phyloP scores from a whole-genome alignment of 345 rosid genomes.

The Alliaria petiolata region DNA sequence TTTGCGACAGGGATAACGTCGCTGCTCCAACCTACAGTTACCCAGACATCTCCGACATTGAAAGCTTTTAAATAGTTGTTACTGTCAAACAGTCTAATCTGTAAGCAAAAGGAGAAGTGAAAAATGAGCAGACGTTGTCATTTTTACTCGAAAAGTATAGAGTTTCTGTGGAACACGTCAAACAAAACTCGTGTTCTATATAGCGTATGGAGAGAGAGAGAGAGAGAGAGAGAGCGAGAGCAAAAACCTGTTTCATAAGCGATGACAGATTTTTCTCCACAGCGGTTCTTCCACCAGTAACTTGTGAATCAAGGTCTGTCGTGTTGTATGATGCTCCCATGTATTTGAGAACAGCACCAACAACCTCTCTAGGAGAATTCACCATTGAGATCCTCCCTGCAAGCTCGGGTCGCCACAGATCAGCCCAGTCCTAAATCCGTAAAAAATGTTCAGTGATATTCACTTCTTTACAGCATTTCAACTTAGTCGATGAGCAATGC shows the following conservation, averaged over 20 bases:
- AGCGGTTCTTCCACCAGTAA: conserved; percentile 68
- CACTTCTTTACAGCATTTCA: neutral
- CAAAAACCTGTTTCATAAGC: conserved; percentile 60
- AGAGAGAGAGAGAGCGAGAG: neutral
- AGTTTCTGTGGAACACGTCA: neutral
- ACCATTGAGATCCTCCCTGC: conserved; percentile 87
- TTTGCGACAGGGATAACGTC: conserved; percentile 81
- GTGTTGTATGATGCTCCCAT: conserved; percentile 93
- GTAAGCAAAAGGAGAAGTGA: neutral
- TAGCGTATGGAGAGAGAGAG: neutral
- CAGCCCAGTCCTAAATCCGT: conserved; percentile 79
- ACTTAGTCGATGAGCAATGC: neutral
- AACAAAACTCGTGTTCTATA: neutral
- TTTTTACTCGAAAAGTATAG: neutral
- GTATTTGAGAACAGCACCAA: conserved; percentile 80
- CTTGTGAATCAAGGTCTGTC: conserved; percentile 52
- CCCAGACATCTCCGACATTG: conserved; percentile 92
- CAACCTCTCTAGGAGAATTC: conserved; percentile 76
- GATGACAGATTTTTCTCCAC: conserved; percentile 56
- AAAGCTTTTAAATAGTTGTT: conserved; percentile 71
- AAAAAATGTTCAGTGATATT: neutral
- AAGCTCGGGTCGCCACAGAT: conserved; percentile 87
- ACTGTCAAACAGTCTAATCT: conserved; percentile 81
- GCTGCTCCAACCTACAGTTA: conserved; percentile 95
- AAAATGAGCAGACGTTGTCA: neutral